Conservation (phyloP, 805 yeast species). For the Candida manassasensis region DNA sequence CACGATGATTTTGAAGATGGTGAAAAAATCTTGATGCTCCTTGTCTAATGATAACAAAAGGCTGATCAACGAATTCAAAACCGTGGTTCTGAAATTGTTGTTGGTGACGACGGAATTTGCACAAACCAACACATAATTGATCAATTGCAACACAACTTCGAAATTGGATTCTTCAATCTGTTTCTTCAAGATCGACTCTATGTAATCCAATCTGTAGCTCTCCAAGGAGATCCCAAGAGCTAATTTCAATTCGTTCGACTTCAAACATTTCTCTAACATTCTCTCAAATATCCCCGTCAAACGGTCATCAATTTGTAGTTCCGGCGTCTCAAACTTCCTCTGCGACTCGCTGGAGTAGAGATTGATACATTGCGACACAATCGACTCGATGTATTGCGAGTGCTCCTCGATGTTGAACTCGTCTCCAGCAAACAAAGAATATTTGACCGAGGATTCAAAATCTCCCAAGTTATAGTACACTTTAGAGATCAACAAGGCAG, state of each 20-base stretch:
- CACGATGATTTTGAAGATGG: conserved; percentile 79
- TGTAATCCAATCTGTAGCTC: conserved; percentile 78
- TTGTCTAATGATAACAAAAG: conserved; percentile 48
- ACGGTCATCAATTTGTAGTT: conserved; percentile 49
- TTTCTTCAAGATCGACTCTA: conserved; percentile 50
- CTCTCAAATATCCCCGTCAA: conserved; percentile 71
- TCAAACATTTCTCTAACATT: conserved; percentile 79
- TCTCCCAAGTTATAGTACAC: conserved; percentile 90
- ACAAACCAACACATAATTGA: conserved; percentile 72
- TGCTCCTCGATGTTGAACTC: conserved; percentile 70
- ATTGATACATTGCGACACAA: conserved; percentile 88
- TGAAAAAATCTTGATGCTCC: conserved; percentile 69
- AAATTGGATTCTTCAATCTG: conserved; percentile 37
- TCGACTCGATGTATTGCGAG: conserved; percentile 88
- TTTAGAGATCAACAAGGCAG: conserved; percentile 90
- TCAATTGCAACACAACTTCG: conserved; percentile 50
- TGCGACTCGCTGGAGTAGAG: conserved; percentile 68
- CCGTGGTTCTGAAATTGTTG: conserved; percentile 60
- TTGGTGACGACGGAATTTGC: conserved; percentile 63
- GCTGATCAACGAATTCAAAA: conserved; percentile 58
- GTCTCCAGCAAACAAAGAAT: conserved; percentile 78
- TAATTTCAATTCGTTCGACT: conserved; percentile 64
- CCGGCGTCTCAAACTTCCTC: conserved; percentile 23
- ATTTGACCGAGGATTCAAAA: conserved; percentile 83
- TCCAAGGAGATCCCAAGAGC: conserved; percentile 91